Conservation (phyloP, 208 protist species). For the Hexamita inflata region DNA sequence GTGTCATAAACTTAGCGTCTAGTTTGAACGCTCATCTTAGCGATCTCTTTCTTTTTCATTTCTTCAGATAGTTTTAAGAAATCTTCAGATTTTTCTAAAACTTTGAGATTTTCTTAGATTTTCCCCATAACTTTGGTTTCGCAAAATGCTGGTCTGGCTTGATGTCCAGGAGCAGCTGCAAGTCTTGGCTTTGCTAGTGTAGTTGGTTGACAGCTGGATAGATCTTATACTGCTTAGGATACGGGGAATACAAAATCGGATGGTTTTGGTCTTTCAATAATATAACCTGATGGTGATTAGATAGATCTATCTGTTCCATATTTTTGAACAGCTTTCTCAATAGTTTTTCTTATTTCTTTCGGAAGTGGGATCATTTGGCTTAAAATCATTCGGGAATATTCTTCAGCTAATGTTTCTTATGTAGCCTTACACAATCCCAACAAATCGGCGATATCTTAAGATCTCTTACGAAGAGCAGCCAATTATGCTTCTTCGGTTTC, state of each 20-base stretch:
- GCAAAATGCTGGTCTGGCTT: neutral
- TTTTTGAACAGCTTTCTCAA: neutral
- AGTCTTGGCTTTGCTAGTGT: neutral
- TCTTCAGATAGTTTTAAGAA: neutral
- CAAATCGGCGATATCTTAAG: neutral
- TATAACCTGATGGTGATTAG: neutral
- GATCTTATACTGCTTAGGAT: conserved; percentile 4
- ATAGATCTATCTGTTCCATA: neutral
- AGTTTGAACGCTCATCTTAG: neutral
- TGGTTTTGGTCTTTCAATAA: conserved; percentile 1
- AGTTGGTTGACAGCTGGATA: neutral
- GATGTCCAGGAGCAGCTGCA: neutral
- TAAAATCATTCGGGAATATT: conserved; percentile 5
- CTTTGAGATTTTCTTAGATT: neutral
- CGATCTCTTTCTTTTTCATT: neutral
- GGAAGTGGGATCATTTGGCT: conserved; percentile 21
- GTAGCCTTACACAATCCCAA: conserved; percentile 2
- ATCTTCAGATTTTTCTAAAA: neutral
- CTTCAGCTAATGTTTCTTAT: conserved; percentile 18
- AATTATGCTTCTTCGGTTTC: neutral
- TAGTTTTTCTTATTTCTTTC: neutral
- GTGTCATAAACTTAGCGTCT: neutral
- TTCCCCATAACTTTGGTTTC: neutral
- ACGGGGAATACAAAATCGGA: neutral
- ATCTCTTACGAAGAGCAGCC: neutral